These are phyloP conservation scores for Salinomyces thailandicus DNA, from an alignment of 2,329 filamentous ascomycete genomes.

Conservation along the genomic window DNA sequence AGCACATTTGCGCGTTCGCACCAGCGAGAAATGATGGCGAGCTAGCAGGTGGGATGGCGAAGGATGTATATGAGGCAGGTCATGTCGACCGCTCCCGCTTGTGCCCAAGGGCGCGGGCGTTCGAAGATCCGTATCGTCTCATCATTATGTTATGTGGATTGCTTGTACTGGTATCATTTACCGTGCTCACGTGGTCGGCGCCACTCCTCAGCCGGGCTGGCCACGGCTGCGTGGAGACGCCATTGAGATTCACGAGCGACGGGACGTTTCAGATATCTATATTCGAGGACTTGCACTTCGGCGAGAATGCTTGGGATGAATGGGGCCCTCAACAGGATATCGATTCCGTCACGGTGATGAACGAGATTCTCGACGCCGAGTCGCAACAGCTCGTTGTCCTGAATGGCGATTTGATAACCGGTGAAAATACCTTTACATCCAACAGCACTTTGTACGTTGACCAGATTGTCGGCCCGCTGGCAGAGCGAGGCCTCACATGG, in stretches of 20 bases:
- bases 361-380: constrained; percentile 48
- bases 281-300: constrained; percentile 62
- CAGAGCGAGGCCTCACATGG: constrained; percentile 47
- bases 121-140: not conserved
- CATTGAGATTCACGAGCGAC: constrained; percentile 22
- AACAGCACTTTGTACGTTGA: constrained; percentile 52
- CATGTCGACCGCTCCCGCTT: no score
- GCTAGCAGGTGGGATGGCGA: no score
- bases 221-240: not conserved
- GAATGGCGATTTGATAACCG: constrained; percentile 62
- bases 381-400: constrained; percentile 52
- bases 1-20: no score
- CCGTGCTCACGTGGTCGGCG: not conserved
- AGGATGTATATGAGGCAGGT: no score
- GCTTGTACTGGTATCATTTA: not conserved
- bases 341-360: constrained; percentile 48
- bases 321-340: constrained; percentile 46
- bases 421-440: constrained; percentile 48
- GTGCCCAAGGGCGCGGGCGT: no score
- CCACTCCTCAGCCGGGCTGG: not conserved
- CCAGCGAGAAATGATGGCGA: no score
- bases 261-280: constrained; percentile 43
- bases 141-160: constrained; percentile 6
- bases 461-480: constrained; percentile 47
- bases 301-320: constrained; percentile 36